These are phyloP conservation scores for Paramecium tetraurelia DNA, from an alignment of 73 alveolate genomes.

Conservation along the genomic window DNA sequence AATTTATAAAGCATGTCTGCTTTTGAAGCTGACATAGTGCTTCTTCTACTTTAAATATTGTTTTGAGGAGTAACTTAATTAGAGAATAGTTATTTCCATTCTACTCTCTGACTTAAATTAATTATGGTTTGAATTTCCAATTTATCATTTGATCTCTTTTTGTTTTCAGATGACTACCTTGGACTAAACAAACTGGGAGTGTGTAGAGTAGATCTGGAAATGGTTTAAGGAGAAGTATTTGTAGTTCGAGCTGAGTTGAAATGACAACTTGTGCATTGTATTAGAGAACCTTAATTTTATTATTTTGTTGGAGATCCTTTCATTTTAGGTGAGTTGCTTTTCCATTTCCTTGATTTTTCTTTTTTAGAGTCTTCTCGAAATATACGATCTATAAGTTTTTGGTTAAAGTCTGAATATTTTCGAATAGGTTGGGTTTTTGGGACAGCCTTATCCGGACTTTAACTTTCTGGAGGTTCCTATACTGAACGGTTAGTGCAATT, in stretches of 20 bases:
- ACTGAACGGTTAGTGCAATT: background rate
- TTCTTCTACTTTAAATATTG: background rate
- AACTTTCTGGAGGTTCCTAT: background rate
- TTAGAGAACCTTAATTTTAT: background rate
- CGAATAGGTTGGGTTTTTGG: background rate
- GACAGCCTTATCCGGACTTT: background rate
- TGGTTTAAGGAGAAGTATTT: background rate
- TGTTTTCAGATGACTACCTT: background rate
- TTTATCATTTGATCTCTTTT: background rate
- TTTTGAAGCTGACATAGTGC: background rate
- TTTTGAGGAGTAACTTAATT: background rate
- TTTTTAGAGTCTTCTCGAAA: background rate
- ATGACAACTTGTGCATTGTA: background rate
- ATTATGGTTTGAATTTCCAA: background rate
- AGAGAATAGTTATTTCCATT: background rate
- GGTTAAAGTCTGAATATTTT: background rate
- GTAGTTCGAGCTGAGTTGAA: background rate
- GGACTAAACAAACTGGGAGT: background rate
- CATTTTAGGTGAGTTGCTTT: background rate
- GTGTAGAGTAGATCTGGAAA: background rate
- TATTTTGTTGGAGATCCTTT: background rate
- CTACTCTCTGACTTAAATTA: background rate
- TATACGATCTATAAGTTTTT: constrained; percentile 2
- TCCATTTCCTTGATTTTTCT: background rate
- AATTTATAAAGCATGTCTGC: background rate